phyloP scores from a whole-genome alignment of 192 early-diverging fungal genomes.

The Dissophora globulifera region DNA sequence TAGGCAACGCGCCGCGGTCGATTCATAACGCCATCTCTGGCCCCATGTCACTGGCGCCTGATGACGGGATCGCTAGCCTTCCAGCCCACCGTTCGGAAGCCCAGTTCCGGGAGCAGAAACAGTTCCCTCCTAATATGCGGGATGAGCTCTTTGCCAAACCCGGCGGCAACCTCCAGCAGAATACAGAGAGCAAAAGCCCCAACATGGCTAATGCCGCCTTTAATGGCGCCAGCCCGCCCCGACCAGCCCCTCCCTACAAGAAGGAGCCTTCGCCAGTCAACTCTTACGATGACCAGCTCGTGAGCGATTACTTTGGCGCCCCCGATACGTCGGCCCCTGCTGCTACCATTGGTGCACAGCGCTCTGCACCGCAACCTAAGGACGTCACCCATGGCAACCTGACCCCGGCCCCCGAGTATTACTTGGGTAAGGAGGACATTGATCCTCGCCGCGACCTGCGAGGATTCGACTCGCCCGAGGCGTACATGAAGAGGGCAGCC shows the following conservation, averaged over 20 bases:
- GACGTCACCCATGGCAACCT: slow-evolving; percentile 38
- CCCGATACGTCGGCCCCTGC: background rate
- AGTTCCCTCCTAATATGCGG: slow-evolving; percentile 42
- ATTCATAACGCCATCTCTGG: slow-evolving; percentile 28
- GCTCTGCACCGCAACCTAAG: slow-evolving; percentile 18
- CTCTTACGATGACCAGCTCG: slow-evolving; percentile 25
- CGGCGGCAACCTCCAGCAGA: slow-evolving; percentile 12
- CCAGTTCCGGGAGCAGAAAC: slow-evolving; percentile 45
- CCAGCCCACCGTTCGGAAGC: slow-evolving; percentile 40
- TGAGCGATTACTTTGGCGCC: slow-evolving; percentile 25
- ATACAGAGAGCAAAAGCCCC: no score
- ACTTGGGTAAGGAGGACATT: slow-evolving; percentile 47
- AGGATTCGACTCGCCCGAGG: slow-evolving; percentile 15
- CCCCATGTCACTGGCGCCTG: slow-evolving; percentile 41
- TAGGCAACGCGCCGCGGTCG: background rate
- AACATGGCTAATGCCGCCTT: no score
- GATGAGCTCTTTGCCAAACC: slow-evolving; percentile 45
- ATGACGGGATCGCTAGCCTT: slow-evolving; percentile 5
- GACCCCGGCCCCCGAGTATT: slow-evolving; percentile 41
- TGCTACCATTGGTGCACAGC: slow-evolving; percentile 25
- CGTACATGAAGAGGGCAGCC: slow-evolving; percentile 6
- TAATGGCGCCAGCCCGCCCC: background rate
- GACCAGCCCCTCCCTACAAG: background rate
- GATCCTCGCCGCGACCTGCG: slow-evolving; percentile 45
- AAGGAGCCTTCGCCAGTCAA: background rate